Percentiles rank a stretch among this genome's conserved stretches.
These are phyloP conservation scores for Myriosclerotinia duriaeana DNA, from an alignment of 2,329 filamentous ascomycete species.

Conservation along the genomic window DNA sequence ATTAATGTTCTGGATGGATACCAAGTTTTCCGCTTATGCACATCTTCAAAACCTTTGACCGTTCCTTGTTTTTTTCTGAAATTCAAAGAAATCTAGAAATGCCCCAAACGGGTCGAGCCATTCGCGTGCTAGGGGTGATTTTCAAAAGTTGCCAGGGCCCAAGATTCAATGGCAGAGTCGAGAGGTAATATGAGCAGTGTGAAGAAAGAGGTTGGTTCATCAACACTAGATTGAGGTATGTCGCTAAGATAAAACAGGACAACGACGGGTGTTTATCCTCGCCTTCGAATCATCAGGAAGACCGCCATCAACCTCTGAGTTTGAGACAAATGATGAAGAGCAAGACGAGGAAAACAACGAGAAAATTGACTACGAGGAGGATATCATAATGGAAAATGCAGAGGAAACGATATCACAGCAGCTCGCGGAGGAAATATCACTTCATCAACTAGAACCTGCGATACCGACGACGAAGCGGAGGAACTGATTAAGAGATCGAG, in stretches of 20 bases:
- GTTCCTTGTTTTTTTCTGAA: too few species aligned
- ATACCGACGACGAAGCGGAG: neutral
- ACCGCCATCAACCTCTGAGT: neutral
- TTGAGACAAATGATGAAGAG: neutral
- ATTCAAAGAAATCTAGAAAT: too few species aligned
- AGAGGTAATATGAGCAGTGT: too few species aligned
- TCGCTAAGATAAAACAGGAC: neutral
- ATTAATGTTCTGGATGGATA: neutral
- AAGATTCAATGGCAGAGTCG: too few species aligned
- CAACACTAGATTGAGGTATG: neutral
- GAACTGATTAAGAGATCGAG: neutral
- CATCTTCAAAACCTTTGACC: neutral
- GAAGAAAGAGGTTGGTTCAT: too few species aligned
- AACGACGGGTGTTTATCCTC: neutral
- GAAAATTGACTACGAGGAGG: neutral
- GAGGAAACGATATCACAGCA: neutral
- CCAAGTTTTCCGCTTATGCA: neutral
- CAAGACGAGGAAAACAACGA: neutral
- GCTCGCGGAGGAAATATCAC: neutral
- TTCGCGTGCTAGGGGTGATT: too few species aligned
- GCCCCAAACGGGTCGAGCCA: too few species aligned
- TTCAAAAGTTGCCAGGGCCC: too few species aligned
- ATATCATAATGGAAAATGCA: neutral
- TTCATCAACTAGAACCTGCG: neutral
- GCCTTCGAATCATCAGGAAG: neutral